These are phyloP conservation scores for Melaleuca alternifolia DNA, from an alignment of 345 rosid genomes.

Conservation along the genomic window DNA sequence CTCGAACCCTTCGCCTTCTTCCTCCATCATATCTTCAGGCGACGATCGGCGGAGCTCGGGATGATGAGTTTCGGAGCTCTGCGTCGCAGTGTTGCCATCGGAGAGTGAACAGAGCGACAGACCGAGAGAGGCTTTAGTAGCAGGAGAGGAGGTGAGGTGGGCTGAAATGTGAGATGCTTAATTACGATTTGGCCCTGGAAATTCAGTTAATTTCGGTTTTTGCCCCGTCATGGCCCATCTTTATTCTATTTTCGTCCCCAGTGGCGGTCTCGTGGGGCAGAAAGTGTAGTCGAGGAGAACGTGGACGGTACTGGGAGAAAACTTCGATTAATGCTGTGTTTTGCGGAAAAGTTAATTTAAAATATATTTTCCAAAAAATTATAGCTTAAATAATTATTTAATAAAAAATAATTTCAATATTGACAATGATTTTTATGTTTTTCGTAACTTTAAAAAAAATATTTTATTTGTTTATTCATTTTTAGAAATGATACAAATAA, in stretches of 20 bases:
- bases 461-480: neutral
- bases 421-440: too few species aligned
- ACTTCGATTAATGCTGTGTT: neutral
- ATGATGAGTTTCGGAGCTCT: neutral
- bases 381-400: too few species aligned
- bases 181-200: neutral
- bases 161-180: neutral
- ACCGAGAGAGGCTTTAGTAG: neutral
- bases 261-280: neutral
- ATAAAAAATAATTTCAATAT: too few species aligned
- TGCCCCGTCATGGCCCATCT: accelerated
- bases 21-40: neutral
- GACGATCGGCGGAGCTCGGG: neutral
- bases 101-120: neutral
- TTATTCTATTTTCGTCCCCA: neutral
- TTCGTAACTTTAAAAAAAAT: too few species aligned
- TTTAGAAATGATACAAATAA: accelerated
- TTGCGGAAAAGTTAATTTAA: too few species aligned
- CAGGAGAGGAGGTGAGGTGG: neutral
- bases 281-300: neutral
- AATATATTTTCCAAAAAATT: too few species aligned
- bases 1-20: conserved; percentile 21
- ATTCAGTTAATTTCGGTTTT: neutral
- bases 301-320: accelerated
- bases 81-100: neutral